phyloP scores from a whole-genome alignment of 768 basidiomycete species.

The Tephrocybe sp. region DNA sequence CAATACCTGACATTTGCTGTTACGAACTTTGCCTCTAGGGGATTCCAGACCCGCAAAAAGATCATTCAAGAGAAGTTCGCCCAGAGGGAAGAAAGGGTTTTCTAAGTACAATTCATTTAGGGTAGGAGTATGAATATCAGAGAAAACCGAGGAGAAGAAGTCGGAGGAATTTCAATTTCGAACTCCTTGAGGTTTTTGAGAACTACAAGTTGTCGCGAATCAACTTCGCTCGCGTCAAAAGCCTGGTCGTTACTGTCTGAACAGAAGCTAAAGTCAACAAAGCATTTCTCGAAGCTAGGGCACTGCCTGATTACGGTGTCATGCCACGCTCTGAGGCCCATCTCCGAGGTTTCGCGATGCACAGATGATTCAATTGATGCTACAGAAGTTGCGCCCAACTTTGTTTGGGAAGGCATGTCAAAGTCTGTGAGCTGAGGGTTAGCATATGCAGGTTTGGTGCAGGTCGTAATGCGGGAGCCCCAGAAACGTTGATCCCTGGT shows the following conservation, averaged over 20 bases:
- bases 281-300: neutral
- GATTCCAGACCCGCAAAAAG: neutral
- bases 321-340: too few species aligned
- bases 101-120: neutral
- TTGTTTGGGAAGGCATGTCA: neutral
- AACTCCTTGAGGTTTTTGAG: neutral
- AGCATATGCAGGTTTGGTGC: constrained; percentile 2
- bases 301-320: constrained; percentile 4
- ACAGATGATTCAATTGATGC: too few species aligned
- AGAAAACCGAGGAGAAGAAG: neutral
- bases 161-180: neutral
- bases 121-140: neutral
- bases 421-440: neutral
- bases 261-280: neutral
- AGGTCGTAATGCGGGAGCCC: neutral
- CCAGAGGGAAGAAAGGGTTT: neutral
- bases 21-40: neutral
- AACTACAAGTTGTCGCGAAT: neutral
- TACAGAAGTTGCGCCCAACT: neutral
- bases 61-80: neutral
- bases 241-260: neutral
- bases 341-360: too few species aligned
- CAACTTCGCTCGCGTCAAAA: neutral
- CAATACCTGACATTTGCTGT: neutral
- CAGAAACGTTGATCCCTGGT: neutral